Percentiles rank a stretch among this genome's conserved stretches.
phyloP scores from a whole-genome alignment of 805 yeast genomes.

The Yamadazyma phyllophila region DNA sequence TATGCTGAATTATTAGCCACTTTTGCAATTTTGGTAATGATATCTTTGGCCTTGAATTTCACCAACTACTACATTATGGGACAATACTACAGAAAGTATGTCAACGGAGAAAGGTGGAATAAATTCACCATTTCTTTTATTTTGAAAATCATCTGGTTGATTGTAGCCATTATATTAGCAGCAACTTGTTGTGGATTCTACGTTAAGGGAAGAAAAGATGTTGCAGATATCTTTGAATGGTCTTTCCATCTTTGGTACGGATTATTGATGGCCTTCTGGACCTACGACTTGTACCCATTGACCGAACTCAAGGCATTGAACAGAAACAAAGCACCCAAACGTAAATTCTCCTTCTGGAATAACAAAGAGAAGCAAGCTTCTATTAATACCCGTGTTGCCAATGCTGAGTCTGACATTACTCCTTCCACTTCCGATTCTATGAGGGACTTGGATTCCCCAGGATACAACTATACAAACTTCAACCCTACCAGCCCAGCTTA shows the following conservation, averaged over 20 bases:
- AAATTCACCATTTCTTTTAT: slow-evolving; percentile 27
- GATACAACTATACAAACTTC: slow-evolving; percentile 12
- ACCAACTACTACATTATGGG: slow-evolving; percentile 30
- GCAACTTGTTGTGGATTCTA: slow-evolving; percentile 21
- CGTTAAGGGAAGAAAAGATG: slow-evolving; percentile 16
- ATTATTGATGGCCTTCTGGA: slow-evolving; percentile 25
- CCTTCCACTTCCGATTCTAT: slow-evolving; percentile 10
- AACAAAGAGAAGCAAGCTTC: slow-evolving; percentile 9
- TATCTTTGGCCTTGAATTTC: slow-evolving; percentile 25
- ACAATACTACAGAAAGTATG: slow-evolving; percentile 26
- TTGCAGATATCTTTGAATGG: slow-evolving; percentile 25
- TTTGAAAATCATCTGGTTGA: slow-evolving; percentile 23
- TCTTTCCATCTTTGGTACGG: slow-evolving; percentile 29
- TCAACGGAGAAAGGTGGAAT: slow-evolving; percentile 28
- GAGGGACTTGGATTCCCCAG: slow-evolving; percentile 13
- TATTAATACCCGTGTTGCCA: slow-evolving; percentile 8
- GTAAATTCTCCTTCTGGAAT: slow-evolving; percentile 12
- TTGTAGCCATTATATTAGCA: slow-evolving; percentile 21
- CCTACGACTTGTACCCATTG: slow-evolving; percentile 28
- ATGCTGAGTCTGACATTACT: slow-evolving; percentile 12
- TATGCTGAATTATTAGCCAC: slow-evolving; percentile 24
- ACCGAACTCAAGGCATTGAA: slow-evolving; percentile 20
- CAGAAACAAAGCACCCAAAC: slow-evolving; percentile 6
- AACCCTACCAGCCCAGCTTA: slow-evolving; percentile 9
- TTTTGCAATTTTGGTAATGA: slow-evolving; percentile 24